phyloP scores from a whole-genome alignment of 2,329 filamentous ascomycete genomes.

The Pestalotiopsis sp. region DNA sequence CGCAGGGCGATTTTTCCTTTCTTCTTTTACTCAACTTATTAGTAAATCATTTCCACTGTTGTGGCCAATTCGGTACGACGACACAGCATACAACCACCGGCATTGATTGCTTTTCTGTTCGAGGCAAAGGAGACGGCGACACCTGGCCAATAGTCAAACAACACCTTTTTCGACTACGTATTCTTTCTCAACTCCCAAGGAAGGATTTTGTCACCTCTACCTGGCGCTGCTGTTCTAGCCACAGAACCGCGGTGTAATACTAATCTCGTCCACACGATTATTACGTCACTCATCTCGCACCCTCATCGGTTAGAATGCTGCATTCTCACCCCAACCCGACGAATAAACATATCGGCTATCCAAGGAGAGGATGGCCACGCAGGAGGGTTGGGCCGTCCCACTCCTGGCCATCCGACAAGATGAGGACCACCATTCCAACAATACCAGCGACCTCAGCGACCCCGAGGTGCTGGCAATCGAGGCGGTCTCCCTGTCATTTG shows the following conservation, averaged over 20 bases:
- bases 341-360: not conserved
- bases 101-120: not conserved
- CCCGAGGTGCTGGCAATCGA: constrained; percentile 29
- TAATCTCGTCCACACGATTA: not conserved
- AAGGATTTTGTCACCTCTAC: not conserved
- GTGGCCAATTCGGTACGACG: not conserved
- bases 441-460: not conserved
- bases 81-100: not conserved
- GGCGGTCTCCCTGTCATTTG: constrained; percentile 44
- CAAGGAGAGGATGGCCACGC: constrained; percentile 11
- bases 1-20: not conserved
- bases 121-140: not conserved
- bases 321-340: not conserved
- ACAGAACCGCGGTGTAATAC: not conserved
- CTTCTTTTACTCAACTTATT: not conserved
- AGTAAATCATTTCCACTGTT: not conserved
- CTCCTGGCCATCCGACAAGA: constrained; percentile 1
- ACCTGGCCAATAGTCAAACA: not conserved
- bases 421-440: not conserved
- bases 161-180: not conserved
- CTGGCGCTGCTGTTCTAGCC: not conserved
- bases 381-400: not conserved
- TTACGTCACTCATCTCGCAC: constrained; percentile 1
- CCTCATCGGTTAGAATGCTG: constrained; percentile 12
- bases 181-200: not conserved